Conservation (phyloP, 1,284 basidiomycete genomes). For the Sporisorium iseilematis-ciliati region DNA sequence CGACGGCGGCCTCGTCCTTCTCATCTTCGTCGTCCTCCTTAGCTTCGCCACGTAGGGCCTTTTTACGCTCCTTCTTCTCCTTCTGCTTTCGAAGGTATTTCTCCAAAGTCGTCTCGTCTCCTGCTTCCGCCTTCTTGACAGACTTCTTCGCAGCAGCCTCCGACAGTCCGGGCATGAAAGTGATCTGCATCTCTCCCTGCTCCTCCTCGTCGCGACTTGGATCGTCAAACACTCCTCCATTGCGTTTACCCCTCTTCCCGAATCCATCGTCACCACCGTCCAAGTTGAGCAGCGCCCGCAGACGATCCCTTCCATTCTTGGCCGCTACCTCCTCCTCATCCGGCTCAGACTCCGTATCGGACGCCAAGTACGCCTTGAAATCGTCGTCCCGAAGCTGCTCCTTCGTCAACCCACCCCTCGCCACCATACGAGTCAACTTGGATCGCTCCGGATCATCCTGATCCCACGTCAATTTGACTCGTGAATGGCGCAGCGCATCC, state of each 20-base stretch:
- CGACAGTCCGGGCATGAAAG: conserved; percentile 66
- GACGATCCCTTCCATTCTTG: conserved; percentile 37
- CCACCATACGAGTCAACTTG: conserved; percentile 74
- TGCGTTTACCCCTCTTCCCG: conserved; percentile 34
- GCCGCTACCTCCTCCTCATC: conserved; percentile 47
- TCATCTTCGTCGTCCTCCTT: conserved; percentile 26
- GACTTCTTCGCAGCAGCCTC: conserved; percentile 57
- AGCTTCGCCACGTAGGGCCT: conserved; percentile 24
- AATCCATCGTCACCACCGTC: conserved; percentile 41
- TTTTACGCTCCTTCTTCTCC: conserved; percentile 65
- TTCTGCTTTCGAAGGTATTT: conserved; percentile 68
- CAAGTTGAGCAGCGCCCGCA: conserved; percentile 63
- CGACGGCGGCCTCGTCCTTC: conserved; percentile 10
- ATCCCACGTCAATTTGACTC: conserved; percentile 98
- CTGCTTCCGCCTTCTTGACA: conserved; percentile 14
- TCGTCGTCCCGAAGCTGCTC: conserved; percentile 66
- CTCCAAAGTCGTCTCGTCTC: conserved; percentile 68
- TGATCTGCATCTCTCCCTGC: conserved; percentile 62
- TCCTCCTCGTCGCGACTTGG: conserved; percentile 48
- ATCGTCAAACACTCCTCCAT: conserved; percentile 57
- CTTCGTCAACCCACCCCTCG: conserved; percentile 43
- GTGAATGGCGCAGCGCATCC: conserved; percentile 95
- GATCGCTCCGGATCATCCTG: conserved; percentile 93
- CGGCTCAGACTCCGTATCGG: conserved; percentile 56
- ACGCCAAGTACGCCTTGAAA: conserved; percentile 67